phyloP scores from a whole-genome alignment of 2,329 filamentous ascomycete genomes.

The Ascochyta lentis region DNA sequence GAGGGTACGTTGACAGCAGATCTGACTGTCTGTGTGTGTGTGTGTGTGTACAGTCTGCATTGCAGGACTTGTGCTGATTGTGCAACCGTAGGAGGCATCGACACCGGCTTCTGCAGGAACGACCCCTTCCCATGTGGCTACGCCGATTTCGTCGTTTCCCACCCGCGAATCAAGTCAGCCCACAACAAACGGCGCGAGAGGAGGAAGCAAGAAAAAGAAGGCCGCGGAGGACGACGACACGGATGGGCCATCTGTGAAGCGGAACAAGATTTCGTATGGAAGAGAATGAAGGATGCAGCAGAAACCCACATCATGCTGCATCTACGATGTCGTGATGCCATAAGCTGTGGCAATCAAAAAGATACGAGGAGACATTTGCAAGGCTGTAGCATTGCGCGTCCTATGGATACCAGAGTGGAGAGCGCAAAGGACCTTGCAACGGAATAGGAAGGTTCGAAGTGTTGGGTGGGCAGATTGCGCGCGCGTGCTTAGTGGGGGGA shows the following conservation, averaged over 20 bases:
- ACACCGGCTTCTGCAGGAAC: constrained; percentile 48
- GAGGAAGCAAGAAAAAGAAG: constrained; percentile 55
- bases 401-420: constrained; percentile 30
- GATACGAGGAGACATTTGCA: constrained; percentile 14
- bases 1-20: constrained; percentile 37
- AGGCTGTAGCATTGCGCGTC: constrained; percentile 31
- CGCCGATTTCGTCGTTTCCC: constrained; percentile 56
- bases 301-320: constrained; percentile 2
- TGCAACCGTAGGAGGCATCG: constrained; percentile 45
- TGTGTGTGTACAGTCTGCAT: neutral
- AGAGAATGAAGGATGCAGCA: constrained; percentile 47
- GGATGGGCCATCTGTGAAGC: constrained; percentile 54
- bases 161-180: constrained; percentile 54
- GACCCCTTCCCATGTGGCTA: constrained; percentile 56
- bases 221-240: constrained; percentile 56
- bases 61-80: constrained; percentile 20
- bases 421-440: constrained; percentile 19
- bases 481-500: constrained; percentile 11
- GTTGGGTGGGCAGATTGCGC: constrained; percentile 14
- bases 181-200: constrained; percentile 45
- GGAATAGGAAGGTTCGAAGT: constrained; percentile 28
- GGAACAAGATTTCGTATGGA: constrained; percentile 59
- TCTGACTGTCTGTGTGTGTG: neutral
- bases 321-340: constrained; percentile 2
- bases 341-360: constrained; percentile 12